Percentiles rank a stretch among this genome's conserved stretches.
These are phyloP conservation scores for Naganishia antarctica DNA, from an alignment of 768 basidiomycete genomes.

Conservation along the genomic window DNA sequence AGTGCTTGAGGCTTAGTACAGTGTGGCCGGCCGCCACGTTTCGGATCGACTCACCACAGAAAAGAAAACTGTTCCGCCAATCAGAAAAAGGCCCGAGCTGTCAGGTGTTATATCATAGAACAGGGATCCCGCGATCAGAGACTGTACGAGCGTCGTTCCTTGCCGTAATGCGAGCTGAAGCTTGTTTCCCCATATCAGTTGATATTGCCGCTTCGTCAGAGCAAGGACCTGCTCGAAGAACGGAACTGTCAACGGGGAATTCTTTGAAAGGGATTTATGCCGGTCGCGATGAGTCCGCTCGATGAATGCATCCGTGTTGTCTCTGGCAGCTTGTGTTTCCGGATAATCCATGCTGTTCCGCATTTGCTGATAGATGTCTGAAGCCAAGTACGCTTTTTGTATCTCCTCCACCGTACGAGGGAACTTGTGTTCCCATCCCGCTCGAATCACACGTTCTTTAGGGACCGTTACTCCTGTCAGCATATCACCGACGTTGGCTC, in stretches of 20 bases:
- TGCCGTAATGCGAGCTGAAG: constrained; percentile 29
- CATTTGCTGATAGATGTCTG: constrained; percentile 1
- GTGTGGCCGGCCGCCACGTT: too few relatives aligned
- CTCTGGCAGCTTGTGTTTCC: not conserved
- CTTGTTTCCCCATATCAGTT: constrained; percentile 26
- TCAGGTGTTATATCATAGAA: constrained; percentile 58
- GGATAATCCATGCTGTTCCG: not conserved
- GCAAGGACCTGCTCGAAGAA: constrained; percentile 3
- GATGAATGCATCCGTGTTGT: not conserved
- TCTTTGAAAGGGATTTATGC: constrained; percentile 17
- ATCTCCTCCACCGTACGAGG: not conserved
- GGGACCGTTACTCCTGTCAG: constrained; percentile 18
- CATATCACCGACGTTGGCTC: constrained; percentile 28
- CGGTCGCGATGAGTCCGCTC: not conserved
- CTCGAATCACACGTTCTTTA: constrained; percentile 7
- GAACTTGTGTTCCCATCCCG: not conserved
- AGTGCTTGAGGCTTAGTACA: too few relatives aligned
- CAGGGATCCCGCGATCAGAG: constrained; percentile 60
- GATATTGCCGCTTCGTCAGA: constrained; percentile 21
- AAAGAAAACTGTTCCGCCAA: constrained; percentile 77
- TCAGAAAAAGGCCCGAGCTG: constrained; percentile 64
- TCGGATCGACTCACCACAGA: too few relatives aligned
- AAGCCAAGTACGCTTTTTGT: not conserved
- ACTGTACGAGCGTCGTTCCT: constrained; percentile 48
- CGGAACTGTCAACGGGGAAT: constrained; percentile 2